A percentile compares a stretch with the other conserved stretches of the same genome.
phyloP scores from a whole-genome alignment of 2,329 filamentous ascomycete genomes.

The Cryphonectria nitschkei region DNA sequence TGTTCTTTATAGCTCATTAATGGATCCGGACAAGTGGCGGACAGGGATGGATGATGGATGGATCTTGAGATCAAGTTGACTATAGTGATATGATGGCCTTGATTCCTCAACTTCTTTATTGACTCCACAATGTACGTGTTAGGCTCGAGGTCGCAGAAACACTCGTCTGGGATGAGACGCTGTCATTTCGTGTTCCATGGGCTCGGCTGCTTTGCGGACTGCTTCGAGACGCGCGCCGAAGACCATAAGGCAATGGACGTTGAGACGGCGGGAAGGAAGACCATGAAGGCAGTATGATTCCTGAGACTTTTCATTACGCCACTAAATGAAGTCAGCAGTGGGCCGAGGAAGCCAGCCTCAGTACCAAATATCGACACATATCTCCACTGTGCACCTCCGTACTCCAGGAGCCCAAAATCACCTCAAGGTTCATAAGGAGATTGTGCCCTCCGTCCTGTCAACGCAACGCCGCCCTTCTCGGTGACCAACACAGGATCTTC shows the following conservation, averaged over 20 bases:
- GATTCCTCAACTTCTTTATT: background rate
- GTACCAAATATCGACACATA: background rate
- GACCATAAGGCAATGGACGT: too few species aligned
- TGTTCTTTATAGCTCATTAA: background rate
- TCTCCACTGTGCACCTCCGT: background rate
- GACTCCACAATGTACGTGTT: background rate
- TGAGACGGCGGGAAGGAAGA: too few species aligned
- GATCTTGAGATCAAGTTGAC: background rate
- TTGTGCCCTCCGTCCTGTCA: constrained; percentile 35
- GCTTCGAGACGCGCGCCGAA: too few species aligned
- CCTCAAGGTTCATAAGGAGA: constrained; percentile 37
- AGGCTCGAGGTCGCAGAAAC: too few species aligned
- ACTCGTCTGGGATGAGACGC: too few species aligned
- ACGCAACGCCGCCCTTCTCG: constrained; percentile 34
- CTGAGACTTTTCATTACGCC: background rate
- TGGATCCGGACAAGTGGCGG: background rate
- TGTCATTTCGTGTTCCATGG: too few species aligned
- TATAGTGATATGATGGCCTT: background rate
- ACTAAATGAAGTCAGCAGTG: background rate
- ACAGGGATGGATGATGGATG: background rate
- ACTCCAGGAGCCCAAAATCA: background rate
- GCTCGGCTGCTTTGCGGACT: too few species aligned
- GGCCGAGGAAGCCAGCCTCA: background rate
- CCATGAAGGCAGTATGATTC: too few species aligned
- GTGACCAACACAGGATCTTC: constrained; percentile 38